phyloP scores from a whole-genome alignment of 768 basidiomycete genomes.

The Mycena metata region DNA sequence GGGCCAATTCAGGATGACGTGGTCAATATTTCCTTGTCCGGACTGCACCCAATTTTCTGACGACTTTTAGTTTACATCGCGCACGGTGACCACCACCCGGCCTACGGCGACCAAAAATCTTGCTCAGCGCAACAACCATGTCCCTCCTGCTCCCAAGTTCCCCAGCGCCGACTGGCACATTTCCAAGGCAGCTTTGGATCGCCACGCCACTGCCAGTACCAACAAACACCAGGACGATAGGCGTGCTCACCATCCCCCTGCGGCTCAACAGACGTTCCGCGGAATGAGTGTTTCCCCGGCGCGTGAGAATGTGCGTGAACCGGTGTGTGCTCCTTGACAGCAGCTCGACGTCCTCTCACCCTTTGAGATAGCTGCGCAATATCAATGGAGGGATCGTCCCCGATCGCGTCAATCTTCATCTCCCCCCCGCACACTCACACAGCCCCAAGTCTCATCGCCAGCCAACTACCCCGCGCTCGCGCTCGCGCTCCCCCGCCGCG shows the following conservation, averaged over 20 bases:
- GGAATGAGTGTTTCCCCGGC: background rate
- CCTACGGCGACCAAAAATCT: slow-evolving; percentile 22
- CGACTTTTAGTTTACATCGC: slow-evolving; percentile 12
- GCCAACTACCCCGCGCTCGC: background rate
- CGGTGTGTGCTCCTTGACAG: background rate
- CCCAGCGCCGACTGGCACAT: background rate
- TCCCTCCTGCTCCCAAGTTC: slow-evolving; percentile 10
- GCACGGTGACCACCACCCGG: background rate
- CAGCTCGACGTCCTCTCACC: background rate
- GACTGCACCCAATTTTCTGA: no score
- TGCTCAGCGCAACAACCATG: slow-evolving; percentile 15
- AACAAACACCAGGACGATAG: background rate
- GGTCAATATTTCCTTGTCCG: no score
- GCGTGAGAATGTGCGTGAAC: background rate
- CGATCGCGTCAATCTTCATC: background rate
- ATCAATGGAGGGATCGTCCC: slow-evolving; percentile 23
- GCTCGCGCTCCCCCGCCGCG: background rate
- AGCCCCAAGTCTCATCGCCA: background rate
- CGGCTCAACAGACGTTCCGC: background rate
- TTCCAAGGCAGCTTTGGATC: background rate
- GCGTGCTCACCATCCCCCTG: background rate
- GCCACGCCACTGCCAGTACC: background rate
- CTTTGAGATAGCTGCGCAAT: slow-evolving; percentile 2
- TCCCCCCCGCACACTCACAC: background rate
- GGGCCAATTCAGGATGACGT: no score